Evolutionary conservation across 345 rosid genomes (phyloP).

Genomic region (Salix udensis): DNA sequence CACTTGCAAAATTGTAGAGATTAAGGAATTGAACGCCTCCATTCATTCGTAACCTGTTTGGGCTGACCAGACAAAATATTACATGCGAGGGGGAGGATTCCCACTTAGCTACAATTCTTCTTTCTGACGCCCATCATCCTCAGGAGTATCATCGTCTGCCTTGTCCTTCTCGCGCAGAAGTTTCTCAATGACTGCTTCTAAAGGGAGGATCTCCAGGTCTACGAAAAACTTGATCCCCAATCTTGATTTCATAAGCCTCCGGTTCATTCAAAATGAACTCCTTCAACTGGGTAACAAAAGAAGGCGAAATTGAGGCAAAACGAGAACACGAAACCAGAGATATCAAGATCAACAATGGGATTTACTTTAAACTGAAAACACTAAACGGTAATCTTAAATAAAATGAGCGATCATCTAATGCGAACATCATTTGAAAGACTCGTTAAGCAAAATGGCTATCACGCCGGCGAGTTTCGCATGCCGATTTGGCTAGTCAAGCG

Average conservation of each 20-base stretch:
- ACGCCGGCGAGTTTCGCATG: background rate
- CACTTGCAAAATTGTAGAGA: no score
- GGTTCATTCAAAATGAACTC: slow-evolving; percentile 67
- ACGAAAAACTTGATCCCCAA: slow-evolving; percentile 65
- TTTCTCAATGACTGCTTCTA: slow-evolving; percentile 52
- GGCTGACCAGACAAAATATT: background rate
- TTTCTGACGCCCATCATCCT: slow-evolving; percentile 24
- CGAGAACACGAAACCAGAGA: background rate
- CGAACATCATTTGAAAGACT: no score
- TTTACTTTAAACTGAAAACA: background rate
- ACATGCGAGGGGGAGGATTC: no score
- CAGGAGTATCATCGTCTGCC: background rate
- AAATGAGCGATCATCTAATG: no score
- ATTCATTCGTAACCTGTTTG: no score
- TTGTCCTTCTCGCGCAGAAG: slow-evolving; percentile 31
- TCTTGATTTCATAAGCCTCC: slow-evolving; percentile 84
- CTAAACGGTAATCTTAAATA: background rate
- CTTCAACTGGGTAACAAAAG: slow-evolving; percentile 48
- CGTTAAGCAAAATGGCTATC: no score
- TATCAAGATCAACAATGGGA: no score
- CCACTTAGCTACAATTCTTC: slow-evolving; percentile 51
- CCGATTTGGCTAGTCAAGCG: background rate
- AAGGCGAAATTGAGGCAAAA: background rate
- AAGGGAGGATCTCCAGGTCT: slow-evolving; percentile 87
- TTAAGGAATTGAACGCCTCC: no score